These are phyloP conservation scores for Leccinum broughii DNA, from an alignment of 768 basidiomycete genomes.

Conservation along the genomic window DNA sequence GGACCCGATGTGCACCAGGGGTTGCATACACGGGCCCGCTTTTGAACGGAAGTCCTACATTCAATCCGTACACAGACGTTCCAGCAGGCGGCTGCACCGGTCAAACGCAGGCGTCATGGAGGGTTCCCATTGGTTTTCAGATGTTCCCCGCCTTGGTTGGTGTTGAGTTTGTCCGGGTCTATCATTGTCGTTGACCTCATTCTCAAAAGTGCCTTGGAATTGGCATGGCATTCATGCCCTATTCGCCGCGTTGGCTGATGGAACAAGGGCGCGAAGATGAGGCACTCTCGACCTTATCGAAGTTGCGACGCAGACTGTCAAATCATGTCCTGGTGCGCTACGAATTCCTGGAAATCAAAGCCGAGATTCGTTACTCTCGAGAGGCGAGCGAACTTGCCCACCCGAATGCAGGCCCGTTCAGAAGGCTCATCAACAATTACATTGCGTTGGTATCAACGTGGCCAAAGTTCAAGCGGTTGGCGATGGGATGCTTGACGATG, in stretches of 20 bases:
- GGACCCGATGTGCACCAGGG: constrained; percentile 30
- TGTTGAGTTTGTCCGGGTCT: constrained; percentile 10
- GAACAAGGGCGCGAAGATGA: constrained; percentile 39
- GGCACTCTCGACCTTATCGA: constrained; percentile 35
- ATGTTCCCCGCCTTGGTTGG: constrained; percentile 39
- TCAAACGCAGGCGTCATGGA: constrained; percentile 35
- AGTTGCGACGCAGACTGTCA: constrained; percentile 35
- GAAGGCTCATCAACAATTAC: constrained; percentile 26
- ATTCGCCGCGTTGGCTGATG: constrained; percentile 45
- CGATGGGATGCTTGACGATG: constrained; percentile 33
- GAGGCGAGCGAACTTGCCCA: constrained; percentile 20
- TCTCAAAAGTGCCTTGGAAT: constrained; percentile 28
- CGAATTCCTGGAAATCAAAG: constrained; percentile 42
- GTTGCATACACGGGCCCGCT: constrained; percentile 32
- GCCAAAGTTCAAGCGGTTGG: constrained; percentile 35
- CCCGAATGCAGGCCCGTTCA: constrained; percentile 25
- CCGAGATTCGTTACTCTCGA: constrained; percentile 32
- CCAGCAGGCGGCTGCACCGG: constrained; percentile 34
- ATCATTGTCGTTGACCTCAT: neutral
- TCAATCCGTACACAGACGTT: constrained; percentile 30
- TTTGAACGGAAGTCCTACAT: constrained; percentile 33
- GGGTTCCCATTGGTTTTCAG: constrained; percentile 39
- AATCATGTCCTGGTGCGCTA: constrained; percentile 36
- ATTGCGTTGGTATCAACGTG: constrained; percentile 25
- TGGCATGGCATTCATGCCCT: constrained; percentile 39